Evolutionary conservation across 306 rosid genomes (phyloP).

Genomic region (Urtica urens): DNA sequence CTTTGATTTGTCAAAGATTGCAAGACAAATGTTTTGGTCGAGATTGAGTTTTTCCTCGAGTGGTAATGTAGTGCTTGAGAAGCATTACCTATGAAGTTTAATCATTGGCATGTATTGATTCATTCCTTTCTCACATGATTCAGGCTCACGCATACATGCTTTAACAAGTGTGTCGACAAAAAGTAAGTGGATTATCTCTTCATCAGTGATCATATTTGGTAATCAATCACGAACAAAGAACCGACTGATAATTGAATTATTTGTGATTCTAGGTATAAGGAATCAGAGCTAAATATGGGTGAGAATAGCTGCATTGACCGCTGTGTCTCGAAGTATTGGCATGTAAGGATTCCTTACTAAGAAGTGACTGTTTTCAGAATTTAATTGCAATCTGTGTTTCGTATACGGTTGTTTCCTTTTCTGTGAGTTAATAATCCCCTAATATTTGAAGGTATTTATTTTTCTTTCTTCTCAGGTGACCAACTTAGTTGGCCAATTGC

Average conservation of each 20-base stretch:
- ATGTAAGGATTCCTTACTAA: constrained; percentile 38
- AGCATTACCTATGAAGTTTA: no score
- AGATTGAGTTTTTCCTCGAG: not conserved
- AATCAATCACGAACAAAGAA: no score
- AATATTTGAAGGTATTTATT: not conserved
- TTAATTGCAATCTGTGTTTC: not conserved
- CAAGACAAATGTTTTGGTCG: no score
- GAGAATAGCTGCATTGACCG: constrained; percentile 98
- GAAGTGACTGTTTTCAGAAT: not conserved
- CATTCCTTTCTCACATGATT: constrained; percentile 3
- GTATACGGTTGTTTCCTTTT: not conserved
- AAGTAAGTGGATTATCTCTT: constrained; percentile 39
- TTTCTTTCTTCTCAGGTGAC: constrained; percentile 42
- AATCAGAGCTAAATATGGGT: constrained; percentile 90
- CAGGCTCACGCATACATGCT: constrained; percentile 96
- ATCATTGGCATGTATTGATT: no score
- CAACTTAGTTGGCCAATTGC: constrained; percentile 70
- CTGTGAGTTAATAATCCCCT: not conserved
- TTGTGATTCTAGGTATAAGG: constrained; percentile 65
- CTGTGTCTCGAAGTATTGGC: constrained; percentile 97
- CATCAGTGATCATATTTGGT: not conserved
- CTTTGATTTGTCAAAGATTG: no score
- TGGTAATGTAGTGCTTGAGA: not conserved
- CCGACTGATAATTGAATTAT: not conserved
- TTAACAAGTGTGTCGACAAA: constrained; percentile 83